Base-by-base conservation (phyloP, 306 rosid genomes). In the Castanea mollissima region DNA sequence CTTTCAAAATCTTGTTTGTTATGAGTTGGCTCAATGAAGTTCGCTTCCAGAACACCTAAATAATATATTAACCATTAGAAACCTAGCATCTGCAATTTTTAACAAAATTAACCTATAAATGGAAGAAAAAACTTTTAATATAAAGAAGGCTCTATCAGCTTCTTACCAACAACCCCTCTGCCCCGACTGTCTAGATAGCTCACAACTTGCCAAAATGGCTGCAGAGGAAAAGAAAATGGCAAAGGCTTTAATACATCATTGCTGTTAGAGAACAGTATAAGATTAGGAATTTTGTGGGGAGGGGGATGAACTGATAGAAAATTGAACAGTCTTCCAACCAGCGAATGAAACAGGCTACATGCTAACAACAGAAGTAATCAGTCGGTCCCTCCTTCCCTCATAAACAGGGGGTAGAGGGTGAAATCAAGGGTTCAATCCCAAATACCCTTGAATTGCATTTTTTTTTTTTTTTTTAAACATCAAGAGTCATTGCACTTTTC, bases 141-240 rank as follows among this genome's bases (percentile, higher is more conserved):
- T 73, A 35, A 64, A 76, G 31, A 62, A 51, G 15, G 27, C 80
- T 67, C 25, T 19, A 49, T 79, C 58, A 71, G 80, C 55, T 80
- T 74, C 93, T 83, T 85, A 95, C 99, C 99, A 69, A 90, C 93
- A 82, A 95, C 93, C 69, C 99, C 98, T 84, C 97, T 87, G 54
- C 97, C 98, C 78, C 90, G 89, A 76, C 85, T 90, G 79, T 85
- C 86, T 0, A 4, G 0, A 84, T 67, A 87, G 76, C 84, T 90
- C 86, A 95, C 92, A 83, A 93, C 98, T 86, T 86, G 92, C 97
- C 91, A 91, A 87, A 88, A 93, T 16, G 99, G 99, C 99, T 95
- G 92, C 81, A 87, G 59, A 76, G 46, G n/a, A 73, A 21, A 59
- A 76, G 69, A 74, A 87, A 69, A 21, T 10, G 69, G 55, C 75